These are phyloP conservation scores for Scutellaria galericulata DNA, from an alignment of 257 asterid species.

Conservation along the genomic window DNA sequence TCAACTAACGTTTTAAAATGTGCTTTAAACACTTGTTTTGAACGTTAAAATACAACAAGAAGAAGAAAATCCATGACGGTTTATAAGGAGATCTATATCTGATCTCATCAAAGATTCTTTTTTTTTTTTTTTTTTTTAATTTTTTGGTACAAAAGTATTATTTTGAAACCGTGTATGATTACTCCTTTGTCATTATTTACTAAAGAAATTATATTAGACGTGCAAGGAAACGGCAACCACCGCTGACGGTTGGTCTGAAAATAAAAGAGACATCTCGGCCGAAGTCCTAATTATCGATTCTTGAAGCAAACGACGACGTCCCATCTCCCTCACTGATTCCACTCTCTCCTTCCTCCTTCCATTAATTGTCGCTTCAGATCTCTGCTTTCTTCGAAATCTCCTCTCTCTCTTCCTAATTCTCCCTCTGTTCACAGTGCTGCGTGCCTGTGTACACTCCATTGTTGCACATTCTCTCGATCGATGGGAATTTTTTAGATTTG, in stretches of 20 bases:
- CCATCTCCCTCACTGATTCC: slow-evolving; percentile 30
- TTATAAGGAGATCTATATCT: too few relatives aligned
- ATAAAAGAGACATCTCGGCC: slow-evolving; percentile 36
- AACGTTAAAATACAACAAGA: too few relatives aligned
- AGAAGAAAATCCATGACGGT: too few relatives aligned
- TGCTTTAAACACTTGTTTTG: too few relatives aligned
- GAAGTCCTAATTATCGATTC: slow-evolving; percentile 40
- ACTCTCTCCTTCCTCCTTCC: slow-evolving; percentile 27
- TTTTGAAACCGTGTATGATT: too few relatives aligned
- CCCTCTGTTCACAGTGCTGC: slow-evolving; percentile 18
- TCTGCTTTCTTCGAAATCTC: slow-evolving; percentile 39
- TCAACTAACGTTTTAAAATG: too few relatives aligned
- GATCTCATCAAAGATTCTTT: too few relatives aligned
- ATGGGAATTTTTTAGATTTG: slow-evolving; percentile 41
- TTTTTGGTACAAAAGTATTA: too few relatives aligned
- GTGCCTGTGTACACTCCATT: slow-evolving; percentile 22
- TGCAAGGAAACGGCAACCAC: slow-evolving; percentile 40
- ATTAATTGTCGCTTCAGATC: slow-evolving; percentile 54
- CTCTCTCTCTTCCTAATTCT: slow-evolving; percentile 24
- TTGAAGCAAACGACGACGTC: slow-evolving; percentile 71
- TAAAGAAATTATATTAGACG: not conserved
- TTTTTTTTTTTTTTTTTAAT: too few relatives aligned
- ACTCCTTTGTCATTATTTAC: too few relatives aligned
- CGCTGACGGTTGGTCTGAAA: slow-evolving; percentile 45
- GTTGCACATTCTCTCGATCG: slow-evolving; percentile 31